Percentiles rank a stretch among this genome's conserved stretches.
These are phyloP conservation scores for Daldinia sp. DNA, from an alignment of 2,329 filamentous ascomycete species.

Conservation along the genomic window DNA sequence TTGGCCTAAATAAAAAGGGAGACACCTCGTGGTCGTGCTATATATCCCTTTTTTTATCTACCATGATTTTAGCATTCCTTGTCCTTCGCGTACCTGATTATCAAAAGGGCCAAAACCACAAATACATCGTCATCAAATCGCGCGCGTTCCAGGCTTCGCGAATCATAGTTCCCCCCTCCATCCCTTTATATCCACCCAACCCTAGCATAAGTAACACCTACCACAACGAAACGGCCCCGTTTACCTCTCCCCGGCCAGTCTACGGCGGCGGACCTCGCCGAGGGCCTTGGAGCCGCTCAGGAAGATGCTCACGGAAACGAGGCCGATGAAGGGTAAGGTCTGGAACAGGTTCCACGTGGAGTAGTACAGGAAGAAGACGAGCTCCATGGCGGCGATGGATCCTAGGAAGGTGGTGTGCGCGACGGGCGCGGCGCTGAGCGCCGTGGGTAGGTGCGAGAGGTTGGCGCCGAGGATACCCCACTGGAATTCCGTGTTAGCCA, in stretches of 20 bases:
- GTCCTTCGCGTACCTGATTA: neutral
- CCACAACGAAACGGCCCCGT: too few relatives aligned
- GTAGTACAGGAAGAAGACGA: conserved; percentile 95
- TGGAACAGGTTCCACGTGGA: conserved; percentile 92
- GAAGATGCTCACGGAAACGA: conserved; percentile 78
- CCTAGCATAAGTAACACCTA: neutral
- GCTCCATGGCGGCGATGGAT: conserved; percentile 88
- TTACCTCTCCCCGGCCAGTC: conserved; percentile 75
- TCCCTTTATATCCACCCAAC: neutral
- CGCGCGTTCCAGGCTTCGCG: neutral
- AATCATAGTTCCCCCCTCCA: neutral
- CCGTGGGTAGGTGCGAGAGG: conserved; percentile 79
- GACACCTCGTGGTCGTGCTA: neutral
- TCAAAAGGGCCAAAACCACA: neutral
- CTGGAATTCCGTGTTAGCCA: conserved; percentile 56
- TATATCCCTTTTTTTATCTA: conserved; percentile 5
- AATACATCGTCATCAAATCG: neutral
- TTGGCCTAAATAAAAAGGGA: neutral
- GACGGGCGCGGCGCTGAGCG: conserved; percentile 79
- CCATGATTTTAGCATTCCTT: neutral
- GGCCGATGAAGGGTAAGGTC: conserved; percentile 77
- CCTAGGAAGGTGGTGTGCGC: conserved; percentile 88
- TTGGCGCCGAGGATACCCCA: conserved; percentile 90
- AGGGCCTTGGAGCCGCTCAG: conserved; percentile 90
- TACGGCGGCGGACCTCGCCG: conserved; percentile 90